phyloP scores from a whole-genome alignment of 306 rosid genomes.

The Quercus alba region DNA sequence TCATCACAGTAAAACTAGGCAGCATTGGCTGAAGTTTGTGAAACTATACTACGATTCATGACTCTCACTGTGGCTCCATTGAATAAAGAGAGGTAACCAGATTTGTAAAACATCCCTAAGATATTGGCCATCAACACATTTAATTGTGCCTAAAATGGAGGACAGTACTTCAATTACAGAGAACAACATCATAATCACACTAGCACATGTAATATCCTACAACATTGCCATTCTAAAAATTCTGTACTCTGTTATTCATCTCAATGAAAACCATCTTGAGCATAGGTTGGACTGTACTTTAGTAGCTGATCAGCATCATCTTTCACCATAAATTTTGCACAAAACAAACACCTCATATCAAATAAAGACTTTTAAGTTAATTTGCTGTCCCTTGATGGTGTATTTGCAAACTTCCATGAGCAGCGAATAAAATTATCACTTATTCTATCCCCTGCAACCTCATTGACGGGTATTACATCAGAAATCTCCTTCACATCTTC shows the following conservation, averaged over 20 bases:
- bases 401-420: constrained; percentile 66
- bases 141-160: neutral
- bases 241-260: neutral
- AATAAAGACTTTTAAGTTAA: neutral
- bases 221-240: neutral
- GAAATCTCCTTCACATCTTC: constrained; percentile 52
- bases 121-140: neutral
- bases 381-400: constrained; percentile 20
- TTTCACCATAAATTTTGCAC: neutral
- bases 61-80: no score
- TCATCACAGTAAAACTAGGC: no score
- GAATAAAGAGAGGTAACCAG: no score
- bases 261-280: neutral
- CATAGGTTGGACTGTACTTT: neutral
- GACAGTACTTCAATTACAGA: neutral
- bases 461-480: constrained; percentile 34
- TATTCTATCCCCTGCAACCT: constrained; percentile 43
- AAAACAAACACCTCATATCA: neutral
- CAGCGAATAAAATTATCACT: constrained; percentile 26
- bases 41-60: no score
- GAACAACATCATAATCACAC: neutral
- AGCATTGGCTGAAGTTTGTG: no score
- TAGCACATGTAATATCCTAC: neutral
- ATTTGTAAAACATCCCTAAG: neutral
- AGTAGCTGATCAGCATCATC: neutral